Conservation (phyloP, 805 yeast species). For the Yarrowia hollandica region DNA sequence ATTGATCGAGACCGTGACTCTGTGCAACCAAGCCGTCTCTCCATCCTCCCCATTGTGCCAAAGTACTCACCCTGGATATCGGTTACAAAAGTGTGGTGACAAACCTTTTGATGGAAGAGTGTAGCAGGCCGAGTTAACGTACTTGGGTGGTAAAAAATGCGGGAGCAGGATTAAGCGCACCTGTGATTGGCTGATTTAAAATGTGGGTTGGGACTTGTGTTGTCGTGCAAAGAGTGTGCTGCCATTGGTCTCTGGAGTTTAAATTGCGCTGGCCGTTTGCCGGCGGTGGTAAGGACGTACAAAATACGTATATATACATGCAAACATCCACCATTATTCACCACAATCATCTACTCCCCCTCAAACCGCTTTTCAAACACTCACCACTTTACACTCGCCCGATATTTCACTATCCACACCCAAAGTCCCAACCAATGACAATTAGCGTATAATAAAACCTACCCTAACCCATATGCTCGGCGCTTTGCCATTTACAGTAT, state of each 20-base stretch:
- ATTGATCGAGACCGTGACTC: neutral
- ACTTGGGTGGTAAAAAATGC: constrained; percentile 28
- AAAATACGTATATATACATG: too few relatives aligned
- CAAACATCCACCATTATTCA: too few relatives aligned
- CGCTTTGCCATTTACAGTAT: neutral
- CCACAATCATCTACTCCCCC: too few relatives aligned
- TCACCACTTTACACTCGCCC: neutral
- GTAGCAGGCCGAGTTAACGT: constrained; percentile 25
- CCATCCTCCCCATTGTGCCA: neutral
- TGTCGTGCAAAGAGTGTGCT: neutral
- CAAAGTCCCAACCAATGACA: constrained; percentile 23
- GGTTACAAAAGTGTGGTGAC: constrained; percentile 30
- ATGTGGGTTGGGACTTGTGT: neutral
- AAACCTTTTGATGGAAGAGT: constrained; percentile 29
- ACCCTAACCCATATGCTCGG: constrained; percentile 7
- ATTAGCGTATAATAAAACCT: neutral
- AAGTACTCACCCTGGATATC: constrained; percentile 28
- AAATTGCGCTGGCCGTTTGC: too few relatives aligned
- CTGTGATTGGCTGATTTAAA: constrained; percentile 23
- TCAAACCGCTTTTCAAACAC: too few relatives aligned
- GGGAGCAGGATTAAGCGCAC: constrained; percentile 12
- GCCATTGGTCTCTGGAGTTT: neutral
- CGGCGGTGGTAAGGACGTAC: too few relatives aligned
- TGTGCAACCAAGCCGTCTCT: too few relatives aligned
- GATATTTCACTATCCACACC: neutral